Percentiles rank a stretch among this genome's conserved stretches.
phyloP scores from a whole-genome alignment of 163 green algal genomes.

The Picocystis sp. region DNA sequence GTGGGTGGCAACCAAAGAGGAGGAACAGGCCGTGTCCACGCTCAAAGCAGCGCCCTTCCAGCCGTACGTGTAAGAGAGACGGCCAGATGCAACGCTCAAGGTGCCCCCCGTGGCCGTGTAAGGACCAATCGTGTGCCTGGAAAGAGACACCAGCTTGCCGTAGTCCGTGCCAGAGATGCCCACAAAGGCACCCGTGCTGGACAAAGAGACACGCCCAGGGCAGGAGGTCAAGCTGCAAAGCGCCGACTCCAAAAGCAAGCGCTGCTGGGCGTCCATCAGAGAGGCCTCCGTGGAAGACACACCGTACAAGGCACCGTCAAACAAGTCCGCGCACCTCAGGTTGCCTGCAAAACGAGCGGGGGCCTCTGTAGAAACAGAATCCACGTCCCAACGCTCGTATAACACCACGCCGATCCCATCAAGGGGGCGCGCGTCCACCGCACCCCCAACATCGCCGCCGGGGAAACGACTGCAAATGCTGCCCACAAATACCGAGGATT shows the following conservation, averaged over 20 bases:
- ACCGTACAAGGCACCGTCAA: conserved; percentile 24
- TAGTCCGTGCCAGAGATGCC: conserved; percentile 61
- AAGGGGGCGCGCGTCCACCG: too few species aligned
- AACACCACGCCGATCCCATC: too few species aligned
- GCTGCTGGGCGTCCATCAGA: conserved; percentile 47
- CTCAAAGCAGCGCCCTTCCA: conserved; percentile 17
- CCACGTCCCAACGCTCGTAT: too few species aligned
- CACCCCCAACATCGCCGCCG: too few species aligned
- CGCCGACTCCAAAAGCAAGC: conserved; percentile 14
- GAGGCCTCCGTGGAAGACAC: conserved; percentile 31
- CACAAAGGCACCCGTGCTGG: conserved; percentile 11
- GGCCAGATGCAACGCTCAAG: conserved; percentile 44
- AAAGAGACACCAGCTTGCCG: conserved; percentile 14
- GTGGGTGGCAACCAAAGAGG: conserved; percentile 20
- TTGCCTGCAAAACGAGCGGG: too few species aligned
- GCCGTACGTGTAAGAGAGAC: conserved; percentile 51
- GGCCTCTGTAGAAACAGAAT: too few species aligned
- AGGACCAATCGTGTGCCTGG: conserved; percentile 9
- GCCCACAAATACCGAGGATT: too few species aligned
- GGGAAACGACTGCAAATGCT: too few species aligned
- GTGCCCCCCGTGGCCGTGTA: conserved; percentile 16
- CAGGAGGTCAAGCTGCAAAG: too few species aligned
- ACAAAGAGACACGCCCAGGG: too few species aligned
- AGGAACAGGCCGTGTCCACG: conserved; percentile 29
- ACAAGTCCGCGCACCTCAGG: conserved; percentile 13